phyloP scores from a whole-genome alignment of 345 rosid genomes.

The Linum usitatissimum region DNA sequence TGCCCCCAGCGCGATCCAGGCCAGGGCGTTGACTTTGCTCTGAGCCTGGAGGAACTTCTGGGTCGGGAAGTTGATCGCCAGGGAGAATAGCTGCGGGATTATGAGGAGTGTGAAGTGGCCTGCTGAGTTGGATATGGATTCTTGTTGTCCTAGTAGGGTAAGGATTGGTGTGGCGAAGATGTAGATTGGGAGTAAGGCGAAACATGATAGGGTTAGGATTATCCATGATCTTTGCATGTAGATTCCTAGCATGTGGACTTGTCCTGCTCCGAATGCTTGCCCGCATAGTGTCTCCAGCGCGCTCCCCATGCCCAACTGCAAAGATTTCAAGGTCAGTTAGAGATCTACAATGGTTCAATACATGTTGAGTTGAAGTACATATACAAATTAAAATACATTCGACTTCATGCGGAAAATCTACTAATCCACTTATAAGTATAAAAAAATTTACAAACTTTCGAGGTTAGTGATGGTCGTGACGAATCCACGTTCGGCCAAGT shows the following conservation, averaged over 20 bases:
- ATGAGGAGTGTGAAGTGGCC: slow-evolving; percentile 44
- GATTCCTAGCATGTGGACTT: slow-evolving; percentile 55
- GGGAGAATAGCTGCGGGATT: slow-evolving; percentile 58
- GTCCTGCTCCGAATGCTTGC: slow-evolving; percentile 84
- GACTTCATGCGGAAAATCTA: too few species aligned
- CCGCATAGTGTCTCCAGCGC: slow-evolving; percentile 87
- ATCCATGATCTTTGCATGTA: slow-evolving; percentile 83
- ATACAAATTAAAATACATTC: too few species aligned
- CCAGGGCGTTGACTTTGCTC: slow-evolving; percentile 45
- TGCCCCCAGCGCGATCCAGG: slow-evolving; percentile 45
- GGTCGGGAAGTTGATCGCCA: slow-evolving; percentile 50
- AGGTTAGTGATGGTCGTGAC: too few species aligned
- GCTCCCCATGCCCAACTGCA: slow-evolving; percentile 91
- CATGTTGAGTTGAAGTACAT: too few species aligned
- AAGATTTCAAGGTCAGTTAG: too few species aligned
- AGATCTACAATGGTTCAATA: too few species aligned
- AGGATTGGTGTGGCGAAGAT: slow-evolving; percentile 55
- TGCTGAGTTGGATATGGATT: slow-evolving; percentile 40
- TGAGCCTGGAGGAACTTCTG: slow-evolving; percentile 80
- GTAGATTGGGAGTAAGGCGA: slow-evolving; percentile 47
- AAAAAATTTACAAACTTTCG: too few species aligned
- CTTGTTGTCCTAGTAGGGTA: slow-evolving; percentile 47
- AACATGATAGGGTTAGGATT: slow-evolving; percentile 33
- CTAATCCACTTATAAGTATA: too few species aligned
- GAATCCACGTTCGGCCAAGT: too few species aligned